phyloP scores from a whole-genome alignment of 441 rosid genomes.

The Melastoma candidum region DNA sequence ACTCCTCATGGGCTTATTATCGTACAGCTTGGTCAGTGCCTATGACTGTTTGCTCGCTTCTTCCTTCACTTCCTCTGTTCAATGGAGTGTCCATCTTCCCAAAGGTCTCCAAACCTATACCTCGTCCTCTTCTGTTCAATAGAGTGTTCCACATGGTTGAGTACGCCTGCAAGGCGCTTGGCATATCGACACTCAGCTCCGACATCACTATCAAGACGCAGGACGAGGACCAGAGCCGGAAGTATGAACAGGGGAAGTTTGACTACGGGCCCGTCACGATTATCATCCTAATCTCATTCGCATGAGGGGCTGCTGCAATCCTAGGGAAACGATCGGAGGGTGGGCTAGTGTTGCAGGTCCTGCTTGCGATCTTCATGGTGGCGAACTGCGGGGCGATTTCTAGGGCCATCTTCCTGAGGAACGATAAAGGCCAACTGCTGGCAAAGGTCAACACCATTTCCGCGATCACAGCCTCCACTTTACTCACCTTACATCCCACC shows the following conservation, averaged over 20 bases:
- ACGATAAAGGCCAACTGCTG: conserved; percentile 43
- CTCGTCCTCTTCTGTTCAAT: too few relatives aligned
- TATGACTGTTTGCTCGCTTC: conserved; percentile 29
- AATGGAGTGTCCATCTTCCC: conserved; percentile 39
- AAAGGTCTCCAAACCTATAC: neutral
- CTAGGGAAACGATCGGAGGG: conserved; percentile 7
- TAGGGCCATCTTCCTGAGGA: conserved; percentile 47
- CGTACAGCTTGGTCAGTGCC: conserved; percentile 45
- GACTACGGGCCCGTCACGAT: conserved; percentile 47
- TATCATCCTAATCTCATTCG: conserved; percentile 34
- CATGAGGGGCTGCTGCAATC: conserved; percentile 15
- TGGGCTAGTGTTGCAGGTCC: conserved; percentile 21
- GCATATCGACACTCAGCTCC: conserved; percentile 32
- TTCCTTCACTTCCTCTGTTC: conserved; percentile 55
- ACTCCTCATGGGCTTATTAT: conserved; percentile 29
- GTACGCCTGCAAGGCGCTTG: conserved; percentile 30
- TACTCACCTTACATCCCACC: conserved; percentile 5
- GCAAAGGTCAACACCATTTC: conserved; percentile 20
- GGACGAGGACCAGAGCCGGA: conserved; percentile 36
- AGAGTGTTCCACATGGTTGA: conserved; percentile 27
- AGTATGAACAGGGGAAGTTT: conserved; percentile 43
- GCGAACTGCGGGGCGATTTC: conserved; percentile 50
- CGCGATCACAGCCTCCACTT: conserved; percentile 20
- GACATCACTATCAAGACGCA: conserved; percentile 39
- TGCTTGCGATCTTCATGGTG: conserved; percentile 29